Base-by-base conservation (phyloP, 495 filamentous ascomycete genomes). In the Neurospora sp. region DNA sequence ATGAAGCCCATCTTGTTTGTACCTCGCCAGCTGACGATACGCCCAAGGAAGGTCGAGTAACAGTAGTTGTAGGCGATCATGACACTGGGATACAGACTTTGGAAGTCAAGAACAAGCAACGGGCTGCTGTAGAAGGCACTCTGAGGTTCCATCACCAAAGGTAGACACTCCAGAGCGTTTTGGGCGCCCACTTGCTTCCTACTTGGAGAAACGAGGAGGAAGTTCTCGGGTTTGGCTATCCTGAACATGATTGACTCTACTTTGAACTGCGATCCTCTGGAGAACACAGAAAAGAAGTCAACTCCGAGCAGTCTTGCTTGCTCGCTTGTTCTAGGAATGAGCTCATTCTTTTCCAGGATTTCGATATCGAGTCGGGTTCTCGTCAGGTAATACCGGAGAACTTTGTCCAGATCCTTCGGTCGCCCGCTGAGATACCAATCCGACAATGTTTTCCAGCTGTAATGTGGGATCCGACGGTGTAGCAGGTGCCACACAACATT, bases 21-120 rank as follows among this genome's bases (percentile, higher is more conserved):
- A 18, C 94, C 94, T 37, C 93, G 88, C 96, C 95, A 97, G 77
- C 87, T 88, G 31, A 90, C 87, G 39, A 95, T 89, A 69, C 96
- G 89, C 4, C 96, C 96, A 9, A 99, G 88, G 75, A 93, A 99
- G 0, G 96, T 99, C 0, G 96, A 98, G 81, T 99, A 99, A 84
- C 96, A 99, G 82, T 98, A 97, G 79, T 99, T 99, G 83, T 99
- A 98, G 0, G 96, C 96, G 77, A 99, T 98, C 94, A 99, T 98
- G 69, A 98, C 90, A 78, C 94, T 97, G 4, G 96, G 96, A 78
- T 99, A 99, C 35, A 99, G 85, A 38, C 93, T 96, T 80, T 98
- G 96, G 76, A 99, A 99, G 82, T 99, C 96, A 12, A 99, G 85
- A 1, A 99, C 96, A 12, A 99, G 78, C 14, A 99, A 79, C 0